phyloP scores from a whole-genome alignment of 139 green algal genomes.

The Mesotaenium endlicherianum region DNA sequence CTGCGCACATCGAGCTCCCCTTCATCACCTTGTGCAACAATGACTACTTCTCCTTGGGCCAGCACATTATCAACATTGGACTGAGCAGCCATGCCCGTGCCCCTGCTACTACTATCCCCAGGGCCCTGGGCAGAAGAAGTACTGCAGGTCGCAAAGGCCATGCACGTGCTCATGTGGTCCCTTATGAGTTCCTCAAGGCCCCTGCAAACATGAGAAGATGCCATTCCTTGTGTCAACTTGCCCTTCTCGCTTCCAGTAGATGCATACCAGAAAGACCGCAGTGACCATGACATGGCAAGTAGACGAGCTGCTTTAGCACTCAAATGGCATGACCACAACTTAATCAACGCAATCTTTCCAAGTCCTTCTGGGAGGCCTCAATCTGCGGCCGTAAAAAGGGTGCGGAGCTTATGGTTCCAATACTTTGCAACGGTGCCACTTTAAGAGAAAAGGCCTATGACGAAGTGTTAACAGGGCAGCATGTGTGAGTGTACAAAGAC shows the following conservation, averaged over 20 bases:
- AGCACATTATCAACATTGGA: background rate
- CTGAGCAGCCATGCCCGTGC: background rate
- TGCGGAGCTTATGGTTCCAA: no score
- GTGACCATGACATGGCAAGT: no score
- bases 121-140: background rate
- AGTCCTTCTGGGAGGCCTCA: background rate
- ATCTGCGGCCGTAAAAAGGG: no score
- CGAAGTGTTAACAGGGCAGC: no score
- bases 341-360: background rate
- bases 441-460: no score
- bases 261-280: background rate
- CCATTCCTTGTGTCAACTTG: no score
- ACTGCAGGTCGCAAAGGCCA: slow-evolving; percentile 15
- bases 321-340: no score
- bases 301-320: no score
- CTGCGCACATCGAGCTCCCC: background rate
- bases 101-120: background rate
- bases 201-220: slow-evolving; percentile 14
- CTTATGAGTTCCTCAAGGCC: slow-evolving; percentile 26
- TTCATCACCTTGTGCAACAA: background rate
- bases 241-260: background rate
- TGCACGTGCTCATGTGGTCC: slow-evolving; percentile 20
- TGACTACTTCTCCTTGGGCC: background rate
- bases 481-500: no score
- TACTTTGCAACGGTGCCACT: no score